Conservation (phyloP, 2,329 filamentous ascomycete genomes). For the Pseudogymnoascus sp. region DNA sequence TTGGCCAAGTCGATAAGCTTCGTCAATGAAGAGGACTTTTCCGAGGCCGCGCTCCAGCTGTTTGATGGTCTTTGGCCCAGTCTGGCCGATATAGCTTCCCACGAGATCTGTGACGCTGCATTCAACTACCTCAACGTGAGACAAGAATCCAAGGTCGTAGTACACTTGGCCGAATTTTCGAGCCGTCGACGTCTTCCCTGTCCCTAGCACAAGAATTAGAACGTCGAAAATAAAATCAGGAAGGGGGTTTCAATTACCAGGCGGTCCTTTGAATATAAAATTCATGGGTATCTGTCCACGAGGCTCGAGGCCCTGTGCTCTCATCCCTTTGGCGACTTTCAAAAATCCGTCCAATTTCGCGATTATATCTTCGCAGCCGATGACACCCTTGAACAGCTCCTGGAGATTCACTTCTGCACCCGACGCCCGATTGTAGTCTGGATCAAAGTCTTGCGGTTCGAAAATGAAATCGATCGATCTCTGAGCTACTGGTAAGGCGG, state of each 20-base stretch:
- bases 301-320: constrained; percentile 40
- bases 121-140: constrained; percentile 52
- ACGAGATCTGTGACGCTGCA: constrained; percentile 62
- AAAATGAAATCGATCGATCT: constrained; percentile 21
- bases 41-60: constrained; percentile 47
- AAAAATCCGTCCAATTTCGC: constrained; percentile 42
- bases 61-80: constrained; percentile 56
- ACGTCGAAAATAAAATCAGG: no score
- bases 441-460: constrained; percentile 42
- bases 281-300: constrained; percentile 46
- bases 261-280: constrained; percentile 50
- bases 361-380: constrained; percentile 46
- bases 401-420: constrained; percentile 35
- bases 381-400: constrained; percentile 41
- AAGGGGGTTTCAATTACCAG: constrained; percentile 60
- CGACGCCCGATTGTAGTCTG: constrained; percentile 40
- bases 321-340: constrained; percentile 38
- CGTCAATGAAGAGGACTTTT: constrained; percentile 51
- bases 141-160: constrained; percentile 65
- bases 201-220: constrained; percentile 36
- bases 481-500: constrained; percentile 13
- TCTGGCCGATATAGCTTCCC: constrained; percentile 62
- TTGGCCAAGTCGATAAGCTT: constrained; percentile 48
- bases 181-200: constrained; percentile 67
- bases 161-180: constrained; percentile 68